These are phyloP conservation scores for Rhizopus arrhizus DNA, from an alignment of 371 early-diverging fungal species.

Conservation along the genomic window DNA sequence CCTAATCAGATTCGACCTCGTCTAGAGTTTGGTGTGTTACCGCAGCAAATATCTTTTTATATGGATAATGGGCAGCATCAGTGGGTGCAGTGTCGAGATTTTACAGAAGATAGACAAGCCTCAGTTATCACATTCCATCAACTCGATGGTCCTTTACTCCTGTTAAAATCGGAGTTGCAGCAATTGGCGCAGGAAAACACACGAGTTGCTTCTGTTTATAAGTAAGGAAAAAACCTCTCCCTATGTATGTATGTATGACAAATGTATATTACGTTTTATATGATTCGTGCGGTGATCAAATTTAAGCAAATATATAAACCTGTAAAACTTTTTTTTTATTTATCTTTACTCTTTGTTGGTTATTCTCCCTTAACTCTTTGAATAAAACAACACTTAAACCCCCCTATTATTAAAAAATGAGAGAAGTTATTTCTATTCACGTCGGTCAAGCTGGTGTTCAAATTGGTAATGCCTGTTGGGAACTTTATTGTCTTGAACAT, in stretches of 20 bases:
- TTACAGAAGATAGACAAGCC: conserved; percentile 76
- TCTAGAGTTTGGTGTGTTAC: conserved; percentile 30
- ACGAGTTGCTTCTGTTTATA: conserved; percentile 8
- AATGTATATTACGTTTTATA: conserved; percentile 6
- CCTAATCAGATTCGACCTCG: conserved; percentile 37
- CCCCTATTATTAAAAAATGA: conserved; percentile 63
- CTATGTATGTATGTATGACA: conserved; percentile 5
- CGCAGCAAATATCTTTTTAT: conserved; percentile 56
- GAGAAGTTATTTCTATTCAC: conserved; percentile 98
- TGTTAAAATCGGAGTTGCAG: conserved; percentile 37
- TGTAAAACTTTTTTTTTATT: conserved; percentile 3
- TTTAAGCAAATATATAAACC: neutral
- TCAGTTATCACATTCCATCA: conserved; percentile 30
- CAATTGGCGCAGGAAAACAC: conserved; percentile 14
- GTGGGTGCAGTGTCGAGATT: conserved; percentile 78
- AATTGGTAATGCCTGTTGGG: conserved; percentile 99
- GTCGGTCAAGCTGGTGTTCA: conserved; percentile 99
- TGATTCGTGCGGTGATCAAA: conserved; percentile 3
- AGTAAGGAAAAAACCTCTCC: neutral
- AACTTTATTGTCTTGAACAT: conserved; percentile 96
- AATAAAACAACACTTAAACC: conserved; percentile 20
- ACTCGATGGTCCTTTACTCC: conserved; percentile 44
- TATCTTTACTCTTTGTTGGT: conserved; percentile 15
- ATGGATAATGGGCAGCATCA: conserved; percentile 47
- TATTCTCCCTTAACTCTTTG: conserved; percentile 34